phyloP scores from a whole-genome alignment of 2,329 filamentous ascomycete genomes.

The Dothideomycetes sp. region DNA sequence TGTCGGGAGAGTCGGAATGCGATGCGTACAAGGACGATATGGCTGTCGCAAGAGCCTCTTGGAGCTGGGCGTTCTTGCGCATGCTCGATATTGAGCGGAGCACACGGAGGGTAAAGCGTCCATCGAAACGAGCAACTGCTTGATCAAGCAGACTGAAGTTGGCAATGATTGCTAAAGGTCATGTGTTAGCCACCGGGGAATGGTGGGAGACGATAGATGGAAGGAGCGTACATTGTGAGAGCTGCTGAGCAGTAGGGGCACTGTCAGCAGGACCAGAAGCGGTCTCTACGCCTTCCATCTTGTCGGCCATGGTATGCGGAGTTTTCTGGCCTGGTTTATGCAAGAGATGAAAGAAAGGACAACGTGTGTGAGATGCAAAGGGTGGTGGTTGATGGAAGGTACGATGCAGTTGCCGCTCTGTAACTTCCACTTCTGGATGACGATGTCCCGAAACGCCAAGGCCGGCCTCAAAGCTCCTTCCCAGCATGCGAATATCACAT shows the following conservation, averaged over 20 bases:
- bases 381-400: conserved; percentile 12
- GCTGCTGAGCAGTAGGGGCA: conserved; percentile 13
- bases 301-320: conserved; percentile 35
- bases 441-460: conserved; percentile 6
- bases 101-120: conserved; percentile 87
- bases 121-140: conserved; percentile 86
- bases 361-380: conserved; percentile 10
- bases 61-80: conserved; percentile 59
- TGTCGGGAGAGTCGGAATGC: conserved; percentile 11
- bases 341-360: background rate
- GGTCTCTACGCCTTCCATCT: conserved; percentile 40
- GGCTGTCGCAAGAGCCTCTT: conserved; percentile 24
- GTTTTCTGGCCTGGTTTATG: conserved; percentile 9
- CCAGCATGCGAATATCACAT: conserved; percentile 10
- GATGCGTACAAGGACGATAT: conserved; percentile 14
- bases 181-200: no score
- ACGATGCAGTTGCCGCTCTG: conserved; percentile 14
- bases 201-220: background rate
- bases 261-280: conserved; percentile 14
- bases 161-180: conserved; percentile 74
- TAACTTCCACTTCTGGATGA: conserved; percentile 5
- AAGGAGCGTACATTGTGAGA: conserved; percentile 12
- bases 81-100: conserved; percentile 92
- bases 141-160: conserved; percentile 88
- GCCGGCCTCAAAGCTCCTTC: background rate